Percentiles rank a stretch among this genome's conserved stretches.
phyloP scores from a whole-genome alignment of 225 moss, liverwort and hornwort genomes.

The Anthoceros angustus region DNA sequence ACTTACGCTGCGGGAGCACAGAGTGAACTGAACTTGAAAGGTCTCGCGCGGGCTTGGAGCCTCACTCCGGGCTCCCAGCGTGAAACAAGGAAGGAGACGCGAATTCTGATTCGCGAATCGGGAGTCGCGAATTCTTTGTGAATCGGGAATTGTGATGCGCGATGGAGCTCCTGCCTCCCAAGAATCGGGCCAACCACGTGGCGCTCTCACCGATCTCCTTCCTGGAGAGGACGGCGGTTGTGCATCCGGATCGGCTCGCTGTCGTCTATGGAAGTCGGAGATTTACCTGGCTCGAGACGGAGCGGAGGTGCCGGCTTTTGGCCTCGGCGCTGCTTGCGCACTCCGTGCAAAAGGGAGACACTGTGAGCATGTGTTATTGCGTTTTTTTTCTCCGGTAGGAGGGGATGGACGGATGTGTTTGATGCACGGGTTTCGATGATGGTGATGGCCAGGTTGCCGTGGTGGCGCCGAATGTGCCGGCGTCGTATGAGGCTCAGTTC shows the following conservation, averaged over 20 bases:
- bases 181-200: conserved; percentile 40
- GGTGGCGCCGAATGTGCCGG: conserved; percentile 66
- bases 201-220: conserved; percentile 60
- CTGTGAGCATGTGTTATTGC: conserved; percentile 16
- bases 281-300: conserved; percentile 53
- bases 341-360: conserved; percentile 30
- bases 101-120: too few species aligned
- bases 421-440: background rate
- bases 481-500: conserved; percentile 63
- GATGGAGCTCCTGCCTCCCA: conserved; percentile 8
- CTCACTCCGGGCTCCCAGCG: too few species aligned
- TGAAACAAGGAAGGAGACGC: too few species aligned
- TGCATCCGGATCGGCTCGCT: conserved; percentile 21
- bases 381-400: background rate
- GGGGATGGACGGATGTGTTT: background rate
- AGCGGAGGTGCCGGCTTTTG: conserved; percentile 42
- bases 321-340: conserved; percentile 35
- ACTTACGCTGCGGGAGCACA: too few species aligned
- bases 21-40: too few species aligned
- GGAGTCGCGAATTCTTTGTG: too few species aligned
- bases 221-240: conserved; percentile 41
- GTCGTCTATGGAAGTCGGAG: conserved; percentile 36
- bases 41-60: too few species aligned
- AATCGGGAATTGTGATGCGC: background rate
- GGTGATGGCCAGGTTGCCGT: conserved; percentile 27